Base-by-base conservation (phyloP, 2,329 filamentous ascomycete species). In the Albophoma yamanashiensis region DNA sequence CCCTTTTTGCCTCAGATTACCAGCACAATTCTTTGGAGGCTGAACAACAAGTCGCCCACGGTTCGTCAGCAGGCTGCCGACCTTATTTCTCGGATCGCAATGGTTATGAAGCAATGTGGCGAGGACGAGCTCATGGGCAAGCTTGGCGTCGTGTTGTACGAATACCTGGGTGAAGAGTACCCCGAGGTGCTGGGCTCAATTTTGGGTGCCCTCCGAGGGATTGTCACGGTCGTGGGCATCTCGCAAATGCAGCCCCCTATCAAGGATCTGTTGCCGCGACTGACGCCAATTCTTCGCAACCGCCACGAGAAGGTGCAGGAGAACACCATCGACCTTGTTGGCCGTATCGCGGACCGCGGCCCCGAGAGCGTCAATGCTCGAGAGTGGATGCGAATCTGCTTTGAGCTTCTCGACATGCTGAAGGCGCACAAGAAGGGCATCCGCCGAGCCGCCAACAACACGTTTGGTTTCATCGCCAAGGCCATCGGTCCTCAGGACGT, bases 351-450 rank as follows among this genome's bases (percentile, higher is more conserved):
- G 20, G 94, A 99, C 75, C 89, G 94, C 65, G 95, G 94, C 1
- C 92, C 94, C 1, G 94, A 99, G 75, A 93, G 89, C 64, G 94
- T 99, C 71, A 96, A 96, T 71, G 92, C 94, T 17, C 86, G 94
- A 69, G 94, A 99, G 76, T 99, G 94, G 94, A 99, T 99, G 95
- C 88, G 94, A 72, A 99, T 99, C 73, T 99, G 94, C 78, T 99
- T 99, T 75, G 94, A 99, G 78, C 81, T 99, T 59, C 85, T 99
- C 38, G 94, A 99, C 76, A 99, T 99, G 94, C 84, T 99, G 69
- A 99, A 99, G 77, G 94, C 94, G 8, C 94, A 99, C 81, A 99
- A 99, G 78, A 99, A 99, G 82, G 95, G 94, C 65, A 99, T 99
- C 67, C 89, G 94, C 65, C 89, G 94, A 74, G 94, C 94, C 27